These are phyloP conservation scores for Lindgomyces ingoldianus DNA, from an alignment of 495 filamentous ascomycete species.

Conservation along the genomic window DNA sequence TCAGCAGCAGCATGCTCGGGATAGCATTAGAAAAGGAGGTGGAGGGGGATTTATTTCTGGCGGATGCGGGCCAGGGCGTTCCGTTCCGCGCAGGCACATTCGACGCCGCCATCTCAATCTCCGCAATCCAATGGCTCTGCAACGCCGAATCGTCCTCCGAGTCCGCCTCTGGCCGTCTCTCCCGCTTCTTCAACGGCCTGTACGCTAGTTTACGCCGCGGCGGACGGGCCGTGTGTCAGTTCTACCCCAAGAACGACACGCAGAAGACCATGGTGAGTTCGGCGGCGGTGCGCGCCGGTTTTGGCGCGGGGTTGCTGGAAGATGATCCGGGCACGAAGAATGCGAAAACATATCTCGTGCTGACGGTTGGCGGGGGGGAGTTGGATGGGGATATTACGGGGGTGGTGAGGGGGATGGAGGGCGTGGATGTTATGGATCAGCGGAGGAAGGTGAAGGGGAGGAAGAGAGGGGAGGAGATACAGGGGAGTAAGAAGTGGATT, in stretches of 20 bases:
- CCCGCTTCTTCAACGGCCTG: conserved; percentile 87
- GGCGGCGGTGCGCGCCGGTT: conserved; percentile 89
- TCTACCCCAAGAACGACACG: conserved; percentile 93
- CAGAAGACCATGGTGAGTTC: conserved; percentile 88
- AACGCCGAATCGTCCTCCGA: conserved; percentile 90
- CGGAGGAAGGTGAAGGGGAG: conserved; percentile 54
- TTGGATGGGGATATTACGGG: conserved; percentile 77
- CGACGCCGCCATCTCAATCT: conserved; percentile 92
- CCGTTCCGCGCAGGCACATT: conserved; percentile 92
- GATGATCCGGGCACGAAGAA: conserved; percentile 97
- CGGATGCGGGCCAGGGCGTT: conserved; percentile 92
- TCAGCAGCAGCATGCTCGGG: conserved; percentile 89
- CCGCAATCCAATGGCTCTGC: conserved; percentile 95
- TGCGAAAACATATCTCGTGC: conserved; percentile 86
- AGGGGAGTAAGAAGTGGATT: conserved; percentile 89
- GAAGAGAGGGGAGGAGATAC: conserved; percentile 58
- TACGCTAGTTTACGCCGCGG: conserved; percentile 82
- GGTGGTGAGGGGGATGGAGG: conserved; percentile 82
- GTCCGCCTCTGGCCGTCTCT: conserved; percentile 69
- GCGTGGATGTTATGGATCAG: conserved; percentile 78
- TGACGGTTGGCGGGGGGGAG: conserved; percentile 85
- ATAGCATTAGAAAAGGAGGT: conserved; percentile 88
- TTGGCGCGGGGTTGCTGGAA: conserved; percentile 91
- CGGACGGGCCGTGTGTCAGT: conserved; percentile 91
- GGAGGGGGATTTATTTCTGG: conserved; percentile 86